Evolutionary conservation across 495 filamentous ascomycete species (phyloP).

Genomic region (Cladorrhinum samala): DNA sequence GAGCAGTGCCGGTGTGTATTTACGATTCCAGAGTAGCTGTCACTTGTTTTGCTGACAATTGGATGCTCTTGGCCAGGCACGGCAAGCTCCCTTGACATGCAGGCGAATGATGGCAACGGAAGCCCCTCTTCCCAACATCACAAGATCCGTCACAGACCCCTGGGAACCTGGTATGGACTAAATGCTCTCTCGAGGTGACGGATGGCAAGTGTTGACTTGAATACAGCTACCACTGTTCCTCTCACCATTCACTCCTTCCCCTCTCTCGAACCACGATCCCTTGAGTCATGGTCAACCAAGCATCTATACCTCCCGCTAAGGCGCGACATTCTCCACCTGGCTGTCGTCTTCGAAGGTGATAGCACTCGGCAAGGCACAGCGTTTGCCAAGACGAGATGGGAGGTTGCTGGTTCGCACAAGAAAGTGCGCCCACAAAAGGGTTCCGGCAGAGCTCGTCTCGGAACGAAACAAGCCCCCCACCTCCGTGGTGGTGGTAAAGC

Average conservation of each 20-base stretch:
- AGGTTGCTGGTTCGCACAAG: constrained; percentile 71
- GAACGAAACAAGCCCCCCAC: constrained; percentile 76
- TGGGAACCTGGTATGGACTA: constrained; percentile 19
- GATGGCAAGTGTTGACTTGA: neutral
- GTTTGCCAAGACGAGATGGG: constrained; percentile 72
- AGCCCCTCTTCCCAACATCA: constrained; percentile 39
- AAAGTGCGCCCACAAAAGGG: constrained; percentile 87
- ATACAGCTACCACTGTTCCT: constrained; percentile 53
- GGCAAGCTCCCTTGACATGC: constrained; percentile 15
- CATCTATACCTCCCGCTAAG: constrained; percentile 83
- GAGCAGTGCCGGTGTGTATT: constrained; percentile 24
- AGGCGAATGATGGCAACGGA: constrained; percentile 79
- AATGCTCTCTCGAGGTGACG: neutral
- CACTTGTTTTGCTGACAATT: neutral
- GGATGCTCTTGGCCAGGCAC: constrained; percentile 1
- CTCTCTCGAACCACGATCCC: constrained; percentile 72
- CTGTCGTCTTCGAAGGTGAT: constrained; percentile 90
- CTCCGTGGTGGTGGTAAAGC: constrained; percentile 78
- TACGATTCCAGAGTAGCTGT: neutral
- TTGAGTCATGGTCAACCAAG: constrained; percentile 70
- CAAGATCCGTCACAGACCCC: constrained; percentile 31
- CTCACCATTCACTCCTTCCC: constrained; percentile 89
- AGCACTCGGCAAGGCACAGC: constrained; percentile 80
- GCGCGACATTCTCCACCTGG: constrained; percentile 87
- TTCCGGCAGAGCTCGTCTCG: constrained; percentile 68